A percentile compares a stretch with the other conserved stretches of the same genome.
These are phyloP conservation scores for Kazachstania bromeliacearum DNA, from an alignment of 805 yeast species.

Conservation along the genomic window DNA sequence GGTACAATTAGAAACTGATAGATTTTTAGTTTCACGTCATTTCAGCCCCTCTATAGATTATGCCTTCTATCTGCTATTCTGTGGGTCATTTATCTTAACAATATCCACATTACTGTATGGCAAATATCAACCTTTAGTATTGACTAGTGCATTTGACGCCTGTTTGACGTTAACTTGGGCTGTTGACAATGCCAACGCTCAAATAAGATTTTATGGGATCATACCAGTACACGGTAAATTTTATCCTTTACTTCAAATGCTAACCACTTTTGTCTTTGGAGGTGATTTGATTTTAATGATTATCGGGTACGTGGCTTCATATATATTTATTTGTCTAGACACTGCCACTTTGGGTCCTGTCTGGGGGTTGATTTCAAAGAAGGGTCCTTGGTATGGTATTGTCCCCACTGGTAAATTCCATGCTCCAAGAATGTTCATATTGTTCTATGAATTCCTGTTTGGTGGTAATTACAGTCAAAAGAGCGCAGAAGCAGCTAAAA, in stretches of 20 bases:
- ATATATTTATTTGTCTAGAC: slow-evolving; percentile 53
- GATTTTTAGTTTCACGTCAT: slow-evolving; percentile 13
- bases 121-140: slow-evolving; percentile 7
- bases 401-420: slow-evolving; percentile 19
- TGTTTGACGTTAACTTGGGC: slow-evolving; percentile 53
- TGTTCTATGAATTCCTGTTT: slow-evolving; percentile 4
- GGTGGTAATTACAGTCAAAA: slow-evolving; percentile 4
- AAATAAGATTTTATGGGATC: slow-evolving; percentile 43
- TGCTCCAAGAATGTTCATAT: slow-evolving; percentile 17
- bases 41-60: slow-evolving; percentile 15
- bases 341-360: slow-evolving; percentile 45
- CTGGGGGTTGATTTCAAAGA: slow-evolving; percentile 26
- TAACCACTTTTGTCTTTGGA: slow-evolving; percentile 38
- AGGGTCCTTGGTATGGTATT: slow-evolving; percentile 13
- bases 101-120: slow-evolving; percentile 9
- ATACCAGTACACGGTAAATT: slow-evolving; percentile 49
- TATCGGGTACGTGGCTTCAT: slow-evolving; percentile 48
- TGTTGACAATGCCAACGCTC: slow-evolving; percentile 42
- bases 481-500: not conserved
- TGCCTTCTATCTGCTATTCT: slow-evolving; percentile 19
- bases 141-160: slow-evolving; percentile 20
- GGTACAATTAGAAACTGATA: slow-evolving; percentile 16
- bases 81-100: slow-evolving; percentile 9
- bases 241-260: slow-evolving; percentile 35
- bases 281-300: slow-evolving; percentile 34